Conservation (phyloP, 2,329 filamentous ascomycete species). For the Setomelanomma holmii region DNA sequence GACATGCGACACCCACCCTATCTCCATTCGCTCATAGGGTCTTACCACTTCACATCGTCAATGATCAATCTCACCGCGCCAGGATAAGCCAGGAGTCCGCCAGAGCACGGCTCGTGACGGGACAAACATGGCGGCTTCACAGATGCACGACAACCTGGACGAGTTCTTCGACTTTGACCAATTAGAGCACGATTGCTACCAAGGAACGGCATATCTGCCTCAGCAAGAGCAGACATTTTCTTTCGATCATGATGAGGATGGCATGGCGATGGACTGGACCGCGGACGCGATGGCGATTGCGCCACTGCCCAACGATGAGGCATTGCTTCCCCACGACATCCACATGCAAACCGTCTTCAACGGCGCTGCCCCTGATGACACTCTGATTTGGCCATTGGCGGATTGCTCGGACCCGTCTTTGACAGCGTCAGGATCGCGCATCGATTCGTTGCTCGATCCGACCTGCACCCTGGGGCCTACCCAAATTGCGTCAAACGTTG, state of each 20-base stretch:
- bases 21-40: constrained; percentile 2
- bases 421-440: background rate
- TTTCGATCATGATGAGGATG: constrained; percentile 31
- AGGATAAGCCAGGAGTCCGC: constrained; percentile 19
- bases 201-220: no score
- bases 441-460: background rate
- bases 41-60: constrained; percentile 1
- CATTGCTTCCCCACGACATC: background rate
- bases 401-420: background rate
- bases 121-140: constrained; percentile 20
- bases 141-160: constrained; percentile 30
- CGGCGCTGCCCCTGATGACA: background rate
- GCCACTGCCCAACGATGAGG: constrained; percentile 8
- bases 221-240: no score
- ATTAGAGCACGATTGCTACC: constrained; percentile 35
- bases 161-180: constrained; percentile 48
- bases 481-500: background rate
- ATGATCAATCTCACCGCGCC: constrained; percentile 12
- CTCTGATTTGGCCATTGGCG: constrained; percentile 6
- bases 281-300: background rate
- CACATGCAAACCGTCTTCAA: constrained; percentile 6
- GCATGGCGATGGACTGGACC: constrained; percentile 38
- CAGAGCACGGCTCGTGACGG: constrained; percentile 3
- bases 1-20: constrained; percentile 21
- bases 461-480: background rate